These are phyloP conservation scores for Pezicula neosporulosa DNA, from an alignment of 2,329 filamentous ascomycete genomes.

Conservation along the genomic window DNA sequence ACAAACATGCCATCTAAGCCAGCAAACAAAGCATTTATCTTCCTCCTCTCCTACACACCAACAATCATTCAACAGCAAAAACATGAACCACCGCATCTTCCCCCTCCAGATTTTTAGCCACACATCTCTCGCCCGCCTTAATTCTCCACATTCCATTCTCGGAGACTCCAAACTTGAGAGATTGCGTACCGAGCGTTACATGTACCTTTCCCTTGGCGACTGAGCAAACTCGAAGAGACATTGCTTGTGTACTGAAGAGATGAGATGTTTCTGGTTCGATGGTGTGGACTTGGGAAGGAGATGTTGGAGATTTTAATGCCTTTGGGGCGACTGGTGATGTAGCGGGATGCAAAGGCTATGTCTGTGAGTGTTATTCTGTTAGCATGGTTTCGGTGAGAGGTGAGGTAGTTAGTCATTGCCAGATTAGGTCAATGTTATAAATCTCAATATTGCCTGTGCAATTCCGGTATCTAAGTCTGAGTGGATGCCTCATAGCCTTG, in stretches of 20 bases:
- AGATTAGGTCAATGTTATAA: too few species aligned
- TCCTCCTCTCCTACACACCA: too few species aligned
- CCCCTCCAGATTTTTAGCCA: conserved; percentile 3
- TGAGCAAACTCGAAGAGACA: conserved; percentile 10
- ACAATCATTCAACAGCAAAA: neutral
- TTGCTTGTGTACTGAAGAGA: neutral
- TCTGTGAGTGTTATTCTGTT: conserved; percentile 8
- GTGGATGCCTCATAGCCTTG: too few species aligned
- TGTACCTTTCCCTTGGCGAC: conserved; percentile 13
- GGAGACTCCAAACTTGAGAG: conserved; percentile 9
- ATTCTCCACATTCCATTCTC: conserved; percentile 17
- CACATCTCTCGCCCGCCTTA: conserved; percentile 11
- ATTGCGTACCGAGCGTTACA: conserved; percentile 7
- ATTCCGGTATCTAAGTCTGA: neutral
- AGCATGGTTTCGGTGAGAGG: neutral
- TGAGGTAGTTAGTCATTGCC: neutral
- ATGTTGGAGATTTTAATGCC: conserved; percentile 11
- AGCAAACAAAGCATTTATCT: too few species aligned
- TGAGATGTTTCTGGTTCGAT: conserved; percentile 2
- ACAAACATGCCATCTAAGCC: too few species aligned
- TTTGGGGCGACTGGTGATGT: conserved; percentile 6
- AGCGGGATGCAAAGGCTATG: conserved; percentile 17
- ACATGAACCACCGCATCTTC: neutral
- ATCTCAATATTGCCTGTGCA: too few species aligned
- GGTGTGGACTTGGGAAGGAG: conserved; percentile 10